Evolutionary conservation across 2,329 filamentous ascomycete species (phyloP), one percentile per base, ranked within the genome.

Genomic region (Exophiala calicioides): DNA sequence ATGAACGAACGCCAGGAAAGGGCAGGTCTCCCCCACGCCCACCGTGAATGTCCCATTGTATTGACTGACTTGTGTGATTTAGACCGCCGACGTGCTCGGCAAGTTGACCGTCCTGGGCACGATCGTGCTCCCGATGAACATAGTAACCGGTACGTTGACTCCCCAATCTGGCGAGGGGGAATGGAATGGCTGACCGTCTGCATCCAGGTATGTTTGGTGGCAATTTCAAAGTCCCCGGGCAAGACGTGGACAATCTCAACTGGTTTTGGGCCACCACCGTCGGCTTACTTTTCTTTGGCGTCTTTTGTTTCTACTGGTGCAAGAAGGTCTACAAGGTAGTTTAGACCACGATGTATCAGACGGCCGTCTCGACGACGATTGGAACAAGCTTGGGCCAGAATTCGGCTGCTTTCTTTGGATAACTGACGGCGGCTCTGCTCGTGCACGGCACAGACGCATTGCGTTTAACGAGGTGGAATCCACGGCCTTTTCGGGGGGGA

Each of bases 1-100:
- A 97, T 97, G 91, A 96, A 96, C 68, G 91, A 97, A 73, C 85
- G 93, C 35, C 88, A 94, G 65, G 91, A 98, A 67, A 85, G 94
- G 71, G 52, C 47, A 36, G 26, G 44, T 27, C n/a, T 9, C 12
- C 6, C 13, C 16, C n/a, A 15, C 24, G 9, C 30, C 30, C 10
- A 15, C 30, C 13, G 30, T 33, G 8, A n/a, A 33, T 33, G 9
- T 12, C 16, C 30, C 7, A 33, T 15, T 7, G 7, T 33, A 7
- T 33, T 33, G 30, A 9, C 7, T n/a, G 7, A 9, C 10, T 38
- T n/a, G 21, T 46, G 38, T 37, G n/a, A 41, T 23, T 8, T 48
- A 55, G 45, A 98, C 93, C 1, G 89, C 90, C 30, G 91, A 98
- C 65, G 90, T 96, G 1, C 79, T 98, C 9, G 90, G 90, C 55